These are phyloP conservation scores for Paramecium sexaurelia DNA, from an alignment of 73 alveolate genomes.

Conservation along the genomic window DNA sequence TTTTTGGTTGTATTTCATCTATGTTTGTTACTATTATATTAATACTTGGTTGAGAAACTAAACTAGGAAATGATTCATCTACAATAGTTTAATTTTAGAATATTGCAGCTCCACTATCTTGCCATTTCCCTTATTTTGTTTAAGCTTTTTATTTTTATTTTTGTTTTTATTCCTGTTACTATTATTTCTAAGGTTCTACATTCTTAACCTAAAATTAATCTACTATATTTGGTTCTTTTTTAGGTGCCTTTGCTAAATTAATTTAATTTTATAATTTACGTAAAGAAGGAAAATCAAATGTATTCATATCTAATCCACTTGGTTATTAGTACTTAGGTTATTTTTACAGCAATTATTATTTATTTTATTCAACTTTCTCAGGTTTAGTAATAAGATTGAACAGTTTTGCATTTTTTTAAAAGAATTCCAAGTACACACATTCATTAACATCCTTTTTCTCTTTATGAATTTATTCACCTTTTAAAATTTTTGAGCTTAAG, in stretches of 20 bases:
- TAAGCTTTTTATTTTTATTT: neutral
- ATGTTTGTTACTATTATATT: neutral
- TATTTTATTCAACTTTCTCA: neutral
- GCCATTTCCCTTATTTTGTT: neutral
- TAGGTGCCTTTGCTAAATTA: neutral
- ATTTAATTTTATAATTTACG: neutral
- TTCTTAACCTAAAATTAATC: neutral
- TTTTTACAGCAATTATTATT: neutral
- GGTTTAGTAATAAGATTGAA: neutral
- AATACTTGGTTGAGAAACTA: neutral
- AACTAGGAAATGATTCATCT: neutral
- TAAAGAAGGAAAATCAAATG: neutral
- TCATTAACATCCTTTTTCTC: conserved; percentile 36
- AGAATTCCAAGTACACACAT: conserved; percentile 12
- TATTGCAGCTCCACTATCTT: neutral
- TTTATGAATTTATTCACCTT: conserved; percentile 7
- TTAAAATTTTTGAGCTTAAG: neutral
- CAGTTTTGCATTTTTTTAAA: neutral
- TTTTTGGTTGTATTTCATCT: neutral
- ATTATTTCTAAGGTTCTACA: neutral
- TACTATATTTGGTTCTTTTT: neutral
- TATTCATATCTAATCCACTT: neutral
- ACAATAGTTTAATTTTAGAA: neutral
- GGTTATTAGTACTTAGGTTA: neutral
- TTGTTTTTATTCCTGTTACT: neutral